These are phyloP conservation scores for Helenozyma rhizophorensis DNA, from an alignment of 805 yeast species.

Conservation along the genomic window DNA sequence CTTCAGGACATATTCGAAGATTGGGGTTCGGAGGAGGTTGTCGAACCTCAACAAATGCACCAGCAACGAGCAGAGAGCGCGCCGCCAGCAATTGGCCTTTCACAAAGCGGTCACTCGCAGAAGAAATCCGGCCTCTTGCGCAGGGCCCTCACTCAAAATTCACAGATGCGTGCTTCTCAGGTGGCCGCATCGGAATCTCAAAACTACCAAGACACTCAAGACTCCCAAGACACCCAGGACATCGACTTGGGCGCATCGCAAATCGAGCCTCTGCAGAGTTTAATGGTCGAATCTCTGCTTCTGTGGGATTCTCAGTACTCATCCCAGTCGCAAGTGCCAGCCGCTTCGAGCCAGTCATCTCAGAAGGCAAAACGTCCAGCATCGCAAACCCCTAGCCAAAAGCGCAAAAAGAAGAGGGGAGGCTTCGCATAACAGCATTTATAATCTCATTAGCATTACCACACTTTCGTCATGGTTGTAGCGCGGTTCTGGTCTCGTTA, in stretches of 20 bases:
- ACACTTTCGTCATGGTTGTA: too few relatives aligned
- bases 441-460: too few relatives aligned
- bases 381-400: constrained; percentile 20
- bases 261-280: too few relatives aligned
- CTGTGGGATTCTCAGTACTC: background rate
- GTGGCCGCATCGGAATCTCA: too few relatives aligned
- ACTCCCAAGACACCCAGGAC: background rate
- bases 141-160: constrained; percentile 9
- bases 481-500: constrained; percentile 17
- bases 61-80: background rate
- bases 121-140: constrained; percentile 5
- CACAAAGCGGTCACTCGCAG: too few relatives aligned
- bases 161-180: constrained; percentile 2
- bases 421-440: constrained; percentile 35
- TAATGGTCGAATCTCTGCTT: too few relatives aligned
- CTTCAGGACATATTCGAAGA: constrained; percentile 3
- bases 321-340: background rate
- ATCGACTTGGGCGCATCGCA: background rate
- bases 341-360: too few relatives aligned
- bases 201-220: background rate
- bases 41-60: background rate
- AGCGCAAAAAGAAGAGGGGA: constrained; percentile 41
- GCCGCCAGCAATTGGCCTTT: too few relatives aligned
- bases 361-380: constrained; percentile 1
- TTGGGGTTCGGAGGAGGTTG: constrained; percentile 4